Base-by-base conservation (phyloP, 116 monocot species). In the Cymodocea nodosa region DNA sequence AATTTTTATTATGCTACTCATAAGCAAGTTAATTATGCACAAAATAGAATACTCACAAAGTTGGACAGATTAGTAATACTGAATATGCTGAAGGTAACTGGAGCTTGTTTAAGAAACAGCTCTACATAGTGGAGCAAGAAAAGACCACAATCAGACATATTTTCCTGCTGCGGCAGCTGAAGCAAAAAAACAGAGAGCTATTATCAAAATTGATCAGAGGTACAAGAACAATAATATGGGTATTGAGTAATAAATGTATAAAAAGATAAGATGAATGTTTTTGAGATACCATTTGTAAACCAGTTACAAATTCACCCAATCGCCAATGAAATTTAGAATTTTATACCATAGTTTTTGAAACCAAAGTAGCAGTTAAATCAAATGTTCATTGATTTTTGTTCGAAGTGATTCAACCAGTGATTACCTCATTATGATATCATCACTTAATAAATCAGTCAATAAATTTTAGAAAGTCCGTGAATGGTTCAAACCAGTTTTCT, bases 41-140 rank as follows among this genome's bases (percentile, higher is more conserved):
- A 52, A 17, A 50, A 37, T 37, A 63, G 23, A 70, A 30, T 53
- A 59, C 92, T 98, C 62, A 98, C 98, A 79, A 91, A 98, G 54
- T 64, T 73, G 2, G 88, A 84, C 51, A 73, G 74, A 51, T 75
- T 66, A 15, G 73, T 80, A 24, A 98, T 84, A 55, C 63, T 88
- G 75, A 82, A 84, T 44, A 92, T 92, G 53, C 67, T 88, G 80
- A 98, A 85, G 63, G 71, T 64, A 40, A 36, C 35, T 16, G 98
- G 87, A 72, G 86, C 85, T 73, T 91, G 86, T 62, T 82, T 74
- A 72, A 98, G 69, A 76, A 98, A 98, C 37, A 83, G 66, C 71
- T 98, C 98, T 40, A 98, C 98, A 59, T 88, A 98, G 50, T 98
- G 92, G 35, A 98, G 89, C 66, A 98, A 79, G 68, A 91, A 98